A percentile compares a stretch with the other conserved stretches of the same genome.
Conservation (phyloP, 2,329 filamentous ascomycete genomes). For the Monosporascus ibericus region DNA sequence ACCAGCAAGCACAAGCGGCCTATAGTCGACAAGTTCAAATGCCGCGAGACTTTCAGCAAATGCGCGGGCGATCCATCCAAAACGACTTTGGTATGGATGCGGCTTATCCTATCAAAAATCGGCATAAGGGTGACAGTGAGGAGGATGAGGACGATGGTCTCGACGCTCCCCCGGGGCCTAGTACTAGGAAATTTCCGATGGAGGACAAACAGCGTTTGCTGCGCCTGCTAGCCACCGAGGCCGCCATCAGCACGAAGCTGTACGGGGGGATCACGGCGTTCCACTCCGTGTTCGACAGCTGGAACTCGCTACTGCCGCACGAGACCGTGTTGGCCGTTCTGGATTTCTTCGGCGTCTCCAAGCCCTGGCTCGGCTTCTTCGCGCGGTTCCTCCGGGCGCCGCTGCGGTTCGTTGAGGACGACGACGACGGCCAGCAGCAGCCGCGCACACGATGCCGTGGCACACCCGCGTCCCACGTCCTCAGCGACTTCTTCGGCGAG, state of each 20-base stretch:
- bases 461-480: constrained; percentile 37
- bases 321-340: constrained; percentile 36
- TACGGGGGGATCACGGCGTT: constrained; percentile 26
- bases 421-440: constrained; percentile 19
- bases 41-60: too few species aligned
- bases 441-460: constrained; percentile 36
- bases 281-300: constrained; percentile 38
- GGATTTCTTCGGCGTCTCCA: constrained; percentile 36
- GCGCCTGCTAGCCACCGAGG: constrained; percentile 32
- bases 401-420: constrained; percentile 33
- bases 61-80: too few species aligned
- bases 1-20: too few species aligned
- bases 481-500: constrained; percentile 41
- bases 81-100: too few species aligned
- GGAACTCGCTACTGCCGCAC: constrained; percentile 36
- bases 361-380: constrained; percentile 37
- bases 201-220: constrained; percentile 30
- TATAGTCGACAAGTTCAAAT: too few species aligned
- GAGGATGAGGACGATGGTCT: constrained; percentile 14
- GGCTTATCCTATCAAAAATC: too few species aligned
- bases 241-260: constrained; percentile 24
- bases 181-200: constrained; percentile 5
- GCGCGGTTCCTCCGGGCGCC: constrained; percentile 38
- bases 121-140: constrained; percentile 17
- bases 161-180: too few species aligned